Percentiles rank a stretch among this genome's conserved stretches.
These are phyloP conservation scores for Plasmodium adleri DNA, from an alignment of 169 alveolate species.

Conservation along the genomic window DNA sequence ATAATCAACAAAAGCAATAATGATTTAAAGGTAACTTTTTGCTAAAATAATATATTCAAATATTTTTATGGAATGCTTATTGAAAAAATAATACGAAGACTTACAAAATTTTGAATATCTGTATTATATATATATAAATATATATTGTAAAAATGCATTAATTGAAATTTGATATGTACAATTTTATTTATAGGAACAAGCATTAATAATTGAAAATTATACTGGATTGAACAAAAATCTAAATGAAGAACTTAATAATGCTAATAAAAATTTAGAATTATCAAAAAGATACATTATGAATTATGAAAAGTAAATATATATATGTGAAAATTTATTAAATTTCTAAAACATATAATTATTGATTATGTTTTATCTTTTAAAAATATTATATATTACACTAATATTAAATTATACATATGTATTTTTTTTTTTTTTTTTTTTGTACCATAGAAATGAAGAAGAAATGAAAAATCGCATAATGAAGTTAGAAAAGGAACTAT, in stretches of 20 bases:
- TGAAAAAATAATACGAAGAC: conserved; percentile 16
- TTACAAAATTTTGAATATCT: conserved; percentile 12
- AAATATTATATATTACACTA: background rate
- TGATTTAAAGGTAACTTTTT: conserved; percentile 67
- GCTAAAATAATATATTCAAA: no score
- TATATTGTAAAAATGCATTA: conserved; percentile 11
- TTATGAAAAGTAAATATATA: conserved; percentile 70
- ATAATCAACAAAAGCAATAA: conserved; percentile 69
- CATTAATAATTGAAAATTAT: conserved; percentile 70
- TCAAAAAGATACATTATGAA: conserved; percentile 76
- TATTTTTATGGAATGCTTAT: no score
- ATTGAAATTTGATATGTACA: background rate
- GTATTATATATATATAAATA: conserved; percentile 8
- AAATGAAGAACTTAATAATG: conserved; percentile 71
- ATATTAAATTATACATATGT: background rate
- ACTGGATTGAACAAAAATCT: conserved; percentile 73
- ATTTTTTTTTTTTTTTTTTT: background rate
- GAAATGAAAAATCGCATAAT: conserved; percentile 76
- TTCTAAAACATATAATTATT: conserved; percentile 5
- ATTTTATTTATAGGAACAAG: conserved; percentile 71
- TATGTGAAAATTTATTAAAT: conserved; percentile 8
- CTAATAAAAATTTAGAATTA: conserved; percentile 74
- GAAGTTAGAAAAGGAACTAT: conserved; percentile 74
- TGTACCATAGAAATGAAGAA: conserved; percentile 64
- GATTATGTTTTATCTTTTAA: background rate